Base-by-base conservation (phyloP, 495 filamentous ascomycete species). In the Rostrohypoxylon terebratum region DNA sequence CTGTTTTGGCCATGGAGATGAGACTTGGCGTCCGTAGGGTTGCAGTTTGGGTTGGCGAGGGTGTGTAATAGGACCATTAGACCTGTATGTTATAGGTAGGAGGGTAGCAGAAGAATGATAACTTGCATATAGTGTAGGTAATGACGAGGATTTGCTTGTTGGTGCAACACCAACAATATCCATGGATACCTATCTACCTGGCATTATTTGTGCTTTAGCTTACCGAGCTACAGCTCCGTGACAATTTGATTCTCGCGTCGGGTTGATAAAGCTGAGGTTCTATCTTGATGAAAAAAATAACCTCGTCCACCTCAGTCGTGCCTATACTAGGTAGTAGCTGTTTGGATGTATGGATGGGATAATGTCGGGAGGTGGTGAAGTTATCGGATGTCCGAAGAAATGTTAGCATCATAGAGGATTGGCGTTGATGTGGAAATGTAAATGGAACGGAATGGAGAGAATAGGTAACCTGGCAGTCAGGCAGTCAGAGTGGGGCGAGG, bases 11-110 rank as follows among this genome's bases (percentile, higher is more conserved):
- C 60, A 69, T 54, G 44, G 40, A 64, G 21, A 45, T 66, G 28
- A 36, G 33, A 69, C 65, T 63, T 74, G 66, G 71, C 66, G 57
- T 59, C 44, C 63, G 66, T 74, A 66, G 66, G 71, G 71, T 74
- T 69, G 45, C 66, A 69, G 36, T 67, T 58, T 47, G 50, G 55
- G 71, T 69, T 48, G 59, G 54, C 36, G 65, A 64, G 7, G 7
- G 53, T 60, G 47, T 60, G 34, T 60, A 67, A 59, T 55, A 65
- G 68, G 54, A 54, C 31, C 58, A 51, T 66, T 34, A 66, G 28
- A 59, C 40, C 40, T 36, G 53, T 50, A 38, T 51, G 45, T 21
- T 60, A 68, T 71, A 51, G 51, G 50, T 40, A 33, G 59, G 38
- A 45, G 51, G 63, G 58, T 40, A 59, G 55, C 20, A 40, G 34